Base-by-base conservation (phyloP, 1,284 basidiomycete species). In the Leccinum fuscescens region DNA sequence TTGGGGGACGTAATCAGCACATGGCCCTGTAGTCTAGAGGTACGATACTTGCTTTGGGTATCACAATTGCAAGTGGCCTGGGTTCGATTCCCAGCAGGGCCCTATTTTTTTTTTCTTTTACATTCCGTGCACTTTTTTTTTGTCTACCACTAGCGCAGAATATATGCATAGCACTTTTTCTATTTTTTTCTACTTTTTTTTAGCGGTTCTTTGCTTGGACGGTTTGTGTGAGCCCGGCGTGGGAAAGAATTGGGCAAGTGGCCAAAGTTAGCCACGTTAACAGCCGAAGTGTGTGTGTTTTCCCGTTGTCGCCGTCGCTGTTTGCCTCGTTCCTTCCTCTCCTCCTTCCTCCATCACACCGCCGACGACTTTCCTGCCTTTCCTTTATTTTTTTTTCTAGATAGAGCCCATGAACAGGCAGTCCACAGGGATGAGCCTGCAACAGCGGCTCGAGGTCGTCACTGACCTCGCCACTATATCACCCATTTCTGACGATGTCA, bases 371-470 rank as follows among this genome's bases (percentile, higher is more conserved):
- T 29, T 15, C 8, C 22, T 27, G 9, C 49, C 49, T 7, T 51
- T 51, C n/a, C 15, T 53, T 46, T 24, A 24, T 44, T 55, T 52
- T 22, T 39, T n/a, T 9, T 39, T 39, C 37, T 39, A 49, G 37
- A 6, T 51, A 29, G 27, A 74, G 69, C 20, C 42, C 58, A 75
- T 75, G 74, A 74, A 70, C 54, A 72, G 74, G 64, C 72, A 70
- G 64, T 75, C 77, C 56, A 69, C 77, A 31, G 69, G 67, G 64
- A 78, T 79, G 75, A 79, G 76, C 69, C 74, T 77, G 52, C 85
- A 88, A 67, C 85, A 87, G 72, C 84, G 82, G 69, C 82, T 90
- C 65, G 86, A 90, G 79, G 81, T 80, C 57, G 82, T 85, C 66
- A 79, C 77, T 14, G 86, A 92, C 83, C 83, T 92, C 69, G 74